Base-by-base conservation (phyloP, 2,329 filamentous ascomycete species). In the Aspergillus unguis region DNA sequence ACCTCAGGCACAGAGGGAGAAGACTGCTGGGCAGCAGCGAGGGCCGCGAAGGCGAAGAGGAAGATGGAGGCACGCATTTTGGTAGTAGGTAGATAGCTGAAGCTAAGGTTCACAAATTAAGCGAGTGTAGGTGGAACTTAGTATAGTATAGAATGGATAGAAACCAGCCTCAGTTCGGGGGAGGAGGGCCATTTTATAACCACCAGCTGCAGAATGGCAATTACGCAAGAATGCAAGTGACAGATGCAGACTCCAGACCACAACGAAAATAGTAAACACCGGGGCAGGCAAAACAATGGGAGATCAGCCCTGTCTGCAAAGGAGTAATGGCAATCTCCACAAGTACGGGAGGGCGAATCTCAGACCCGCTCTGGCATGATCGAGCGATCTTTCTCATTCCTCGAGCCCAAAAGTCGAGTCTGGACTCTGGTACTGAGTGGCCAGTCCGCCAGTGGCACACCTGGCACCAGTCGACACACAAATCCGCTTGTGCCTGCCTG, bases 61-160 rank as follows among this genome's bases (percentile, higher is more conserved):
- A 78, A 54, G 60, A 74, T 58, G 31, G 74, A 73, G 66, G 68
- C 65, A 68, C 73, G 77, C 77, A 80, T 80, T 33, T 65, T 75
- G 70, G 64, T 54, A 37, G 50, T 52, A 9, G 47, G 25, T 42
- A 53, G 31, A 9, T 17, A 29, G 25, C 29, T 49, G 7, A 36
- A 17, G 28, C 45, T 55, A 54, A 42, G 48, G 45, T 51, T 42
- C 17, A 17, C 25, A 35, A 36, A 5, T 10, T 2, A 23, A 3
- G n/a, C 29, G n/a, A 11, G 37, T 41, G 36, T 50, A 48, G 43
- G 36, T 31, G 40, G 50, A 46, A 38, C 25, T n/a, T 23, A 25
- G 40, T 38, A 10, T 17, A 17, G 17, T 17, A 17, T 17, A 47
- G 33, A 51, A 47, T 45, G 26, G 38, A 46, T 17, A 1, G 35